Base-by-base conservation (phyloP, 2,329 filamentous ascomycete species). In the Paecilomyces sp. region DNA sequence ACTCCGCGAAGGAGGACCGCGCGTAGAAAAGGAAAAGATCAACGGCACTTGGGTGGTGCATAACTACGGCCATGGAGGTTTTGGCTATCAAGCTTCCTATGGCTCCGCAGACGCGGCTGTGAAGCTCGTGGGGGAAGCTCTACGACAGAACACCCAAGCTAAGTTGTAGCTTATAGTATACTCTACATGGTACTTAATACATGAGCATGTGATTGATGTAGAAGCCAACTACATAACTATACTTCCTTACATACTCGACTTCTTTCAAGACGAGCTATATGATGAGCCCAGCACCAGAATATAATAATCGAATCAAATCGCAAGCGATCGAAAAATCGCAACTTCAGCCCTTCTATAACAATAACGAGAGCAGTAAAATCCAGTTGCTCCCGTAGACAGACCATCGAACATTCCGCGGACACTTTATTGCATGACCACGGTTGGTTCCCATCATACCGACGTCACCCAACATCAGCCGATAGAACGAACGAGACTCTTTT, bases 21-120 rank as follows among this genome's bases (percentile, higher is more conserved):
- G 92, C 60, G 78, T 96, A 13, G 91, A 95, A 75, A 87, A 80
- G 69, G 88, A 92, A 71, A 79, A 77, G 63, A 83, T 91, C 53
- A 77, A 81, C 56, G 86, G 84, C 6, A 81, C 84, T 2, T 83
- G 83, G 73, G 67, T 77, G 50, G 72, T 76, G 53, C 75, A 78
- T 63, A 79, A 78, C 61, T 79, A 79, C 61, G 77, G 75, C 15
- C 75, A 77, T 70, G 74, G 70, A n/a, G 76, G 75, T 7, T 77
- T 75, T 61, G 92, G 92, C 11, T 96, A 84, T 64, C 83, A 85
- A 66, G 75, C 77, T 28, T 82, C 79, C 4, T 93, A 88, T 73
- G 90, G 89, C 1, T 91, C 88, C 71, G 85, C 89, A 0, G 80
- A 87, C 68, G 79, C 81, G 34, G 87, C 86, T 0, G 81, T 88